These are phyloP conservation scores for Trichoderma asperelloides DNA, from an alignment of 495 filamentous ascomycete species.

Conservation along the genomic window DNA sequence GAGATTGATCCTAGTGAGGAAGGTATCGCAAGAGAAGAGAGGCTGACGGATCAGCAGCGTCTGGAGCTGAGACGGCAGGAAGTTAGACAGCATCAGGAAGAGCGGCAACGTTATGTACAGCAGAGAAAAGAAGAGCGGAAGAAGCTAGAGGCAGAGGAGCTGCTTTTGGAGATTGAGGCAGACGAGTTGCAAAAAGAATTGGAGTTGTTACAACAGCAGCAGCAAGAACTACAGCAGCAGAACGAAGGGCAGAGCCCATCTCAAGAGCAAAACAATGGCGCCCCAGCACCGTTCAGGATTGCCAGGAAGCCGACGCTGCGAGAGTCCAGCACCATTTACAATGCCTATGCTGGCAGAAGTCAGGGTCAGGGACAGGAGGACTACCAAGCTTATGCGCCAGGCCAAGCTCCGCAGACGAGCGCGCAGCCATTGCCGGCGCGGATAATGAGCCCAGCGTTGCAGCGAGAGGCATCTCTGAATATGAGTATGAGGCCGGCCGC, in stretches of 20 bases:
- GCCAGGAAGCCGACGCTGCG: constrained; percentile 7
- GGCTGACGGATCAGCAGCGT: not conserved
- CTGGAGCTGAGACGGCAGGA: constrained; percentile 8
- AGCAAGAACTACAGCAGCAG: constrained; percentile 10
- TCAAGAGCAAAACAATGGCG: not conserved
- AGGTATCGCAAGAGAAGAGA: not conserved
- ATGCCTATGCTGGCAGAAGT: not conserved
- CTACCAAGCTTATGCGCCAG: constrained; percentile 6
- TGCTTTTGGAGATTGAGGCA: no score
- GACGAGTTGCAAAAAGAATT: constrained; percentile 2
- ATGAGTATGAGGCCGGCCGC: not conserved
- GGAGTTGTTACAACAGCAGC: constrained; percentile 8
- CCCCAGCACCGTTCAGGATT: not conserved
- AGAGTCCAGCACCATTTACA: not conserved
- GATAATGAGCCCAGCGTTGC: not conserved
- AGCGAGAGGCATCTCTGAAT: not conserved
- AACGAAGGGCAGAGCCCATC: not conserved
- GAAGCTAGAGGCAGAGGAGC: constrained; percentile 9
- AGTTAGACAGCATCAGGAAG: constrained; percentile 4
- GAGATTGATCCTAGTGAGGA: constrained; percentile 12
- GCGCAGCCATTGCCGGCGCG: not conserved
- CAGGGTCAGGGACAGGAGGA: not conserved
- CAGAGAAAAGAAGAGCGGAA: constrained; percentile 12
- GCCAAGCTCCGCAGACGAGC: not conserved
- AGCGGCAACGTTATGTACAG: constrained; percentile 7